Conservation (phyloP, 2,329 filamentous ascomycete species). For the Cercospora sp. region DNA sequence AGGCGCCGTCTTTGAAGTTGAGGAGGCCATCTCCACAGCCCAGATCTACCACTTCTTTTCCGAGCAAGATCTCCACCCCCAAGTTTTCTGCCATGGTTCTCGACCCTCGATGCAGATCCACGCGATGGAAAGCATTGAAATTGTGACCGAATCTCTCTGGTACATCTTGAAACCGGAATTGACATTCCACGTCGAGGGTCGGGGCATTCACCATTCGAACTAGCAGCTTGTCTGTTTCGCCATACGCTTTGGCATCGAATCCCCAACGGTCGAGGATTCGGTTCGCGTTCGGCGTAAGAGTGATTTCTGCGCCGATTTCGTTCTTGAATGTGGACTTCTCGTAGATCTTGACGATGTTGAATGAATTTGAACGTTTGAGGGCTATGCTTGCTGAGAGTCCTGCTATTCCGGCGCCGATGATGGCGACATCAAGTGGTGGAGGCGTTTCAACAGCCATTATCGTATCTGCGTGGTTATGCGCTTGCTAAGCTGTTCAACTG, state of each 20-base stretch:
- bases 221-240: conserved; percentile 20
- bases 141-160: conserved; percentile 18
- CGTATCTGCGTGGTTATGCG: background rate
- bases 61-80: conserved; percentile 20
- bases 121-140: conserved; percentile 28
- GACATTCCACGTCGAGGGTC: conserved; percentile 8
- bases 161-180: conserved; percentile 15
- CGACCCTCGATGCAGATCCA: conserved; percentile 27
- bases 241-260: conserved; percentile 34
- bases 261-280: conserved; percentile 40
- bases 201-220: conserved; percentile 13
- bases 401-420: conserved; percentile 33
- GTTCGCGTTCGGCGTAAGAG: conserved; percentile 43
- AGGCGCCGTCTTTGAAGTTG: conserved; percentile 17
- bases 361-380: conserved; percentile 23
- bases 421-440: conserved; percentile 17
- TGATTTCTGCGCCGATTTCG: conserved; percentile 48
- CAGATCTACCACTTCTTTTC: conserved; percentile 20
- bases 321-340: conserved; percentile 39
- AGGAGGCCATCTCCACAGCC: conserved; percentile 21
- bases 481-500: background rate
- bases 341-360: conserved; percentile 24
- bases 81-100: conserved; percentile 15
- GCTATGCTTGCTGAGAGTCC: conserved; percentile 29
- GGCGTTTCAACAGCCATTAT: background rate